Percentiles rank a stretch among this genome's conserved stretches.
Evolutionary conservation across 2,329 filamentous ascomycete species (phyloP).

Genomic region (Huntiella bhutanensis): DNA sequence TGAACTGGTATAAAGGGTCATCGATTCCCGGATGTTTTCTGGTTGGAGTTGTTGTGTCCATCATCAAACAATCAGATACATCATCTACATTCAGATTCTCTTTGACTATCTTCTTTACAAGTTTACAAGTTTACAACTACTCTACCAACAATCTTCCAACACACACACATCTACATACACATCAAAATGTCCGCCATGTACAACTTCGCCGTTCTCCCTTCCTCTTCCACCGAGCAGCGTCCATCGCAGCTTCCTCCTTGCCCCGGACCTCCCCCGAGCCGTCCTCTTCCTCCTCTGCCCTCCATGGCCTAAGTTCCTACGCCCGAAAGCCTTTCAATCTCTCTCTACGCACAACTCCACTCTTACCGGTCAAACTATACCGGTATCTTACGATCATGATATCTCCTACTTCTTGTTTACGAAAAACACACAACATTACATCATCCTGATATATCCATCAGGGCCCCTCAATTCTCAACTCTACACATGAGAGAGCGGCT

Average conservation of each 20-base stretch:
- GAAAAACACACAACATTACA: background rate
- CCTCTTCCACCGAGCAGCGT: slow-evolving; percentile 27
- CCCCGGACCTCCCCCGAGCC: slow-evolving; percentile 45
- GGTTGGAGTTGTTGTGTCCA: no score
- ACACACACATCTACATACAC: slow-evolving; percentile 6
- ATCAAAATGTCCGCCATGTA: background rate
- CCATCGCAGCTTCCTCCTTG: slow-evolving; percentile 48
- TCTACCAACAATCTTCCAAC: slow-evolving; percentile 10
- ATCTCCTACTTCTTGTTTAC: slow-evolving; percentile 7
- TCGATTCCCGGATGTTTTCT: no score
- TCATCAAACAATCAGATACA: background rate
- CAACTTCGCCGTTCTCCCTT: slow-evolving; percentile 9
- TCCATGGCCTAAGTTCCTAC: slow-evolving; percentile 30
- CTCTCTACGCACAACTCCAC: background rate
- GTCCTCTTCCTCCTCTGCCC: slow-evolving; percentile 45
- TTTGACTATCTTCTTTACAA: slow-evolving; percentile 10
- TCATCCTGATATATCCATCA: background rate
- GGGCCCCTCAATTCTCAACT: no score
- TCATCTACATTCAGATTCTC: background rate
- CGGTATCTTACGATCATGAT: background rate
- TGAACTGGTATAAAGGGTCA: no score
- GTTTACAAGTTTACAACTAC: slow-evolving; percentile 13
- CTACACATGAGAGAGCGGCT: slow-evolving; percentile 9
- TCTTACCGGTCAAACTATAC: background rate
- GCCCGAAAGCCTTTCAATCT: no score